Evolutionary conservation across 2,329 filamentous ascomycete species (phyloP).

Genomic region (Penicillium sp.): DNA sequence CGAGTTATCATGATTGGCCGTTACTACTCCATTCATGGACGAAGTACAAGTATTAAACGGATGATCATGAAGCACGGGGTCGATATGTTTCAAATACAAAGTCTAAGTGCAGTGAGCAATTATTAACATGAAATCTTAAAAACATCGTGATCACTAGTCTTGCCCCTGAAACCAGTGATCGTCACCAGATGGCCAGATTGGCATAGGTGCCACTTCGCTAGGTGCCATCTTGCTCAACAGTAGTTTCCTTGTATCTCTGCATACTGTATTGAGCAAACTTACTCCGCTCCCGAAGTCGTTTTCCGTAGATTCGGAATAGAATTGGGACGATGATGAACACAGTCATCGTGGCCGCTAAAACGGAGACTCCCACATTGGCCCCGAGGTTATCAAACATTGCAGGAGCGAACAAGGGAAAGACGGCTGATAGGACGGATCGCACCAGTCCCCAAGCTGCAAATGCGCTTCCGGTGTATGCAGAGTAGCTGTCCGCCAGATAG

Average conservation of each 20-base stretch:
- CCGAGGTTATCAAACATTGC: slow-evolving; percentile 9
- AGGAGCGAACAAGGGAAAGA: slow-evolving; percentile 12
- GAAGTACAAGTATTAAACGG: no score
- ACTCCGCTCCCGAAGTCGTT: slow-evolving; percentile 11
- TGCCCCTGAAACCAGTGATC: not conserved
- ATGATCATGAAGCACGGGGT: no score
- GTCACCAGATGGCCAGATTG: no score
- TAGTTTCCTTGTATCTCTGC: slow-evolving; percentile 4
- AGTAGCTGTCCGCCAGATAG: slow-evolving; percentile 22
- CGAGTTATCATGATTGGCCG: no score
- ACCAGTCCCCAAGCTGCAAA: slow-evolving; percentile 13
- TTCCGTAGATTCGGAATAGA: slow-evolving; percentile 14
- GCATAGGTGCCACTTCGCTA: not conserved
- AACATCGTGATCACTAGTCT: no score
- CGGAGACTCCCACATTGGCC: slow-evolving; percentile 7
- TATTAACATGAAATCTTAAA: no score
- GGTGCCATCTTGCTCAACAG: slow-evolving; percentile 4
- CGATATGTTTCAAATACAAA: no score
- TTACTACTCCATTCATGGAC: no score
- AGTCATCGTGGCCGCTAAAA: slow-evolving; percentile 16
- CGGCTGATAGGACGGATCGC: slow-evolving; percentile 10
- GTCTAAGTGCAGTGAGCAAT: no score
- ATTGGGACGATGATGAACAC: slow-evolving; percentile 16
- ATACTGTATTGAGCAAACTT: slow-evolving; percentile 15
- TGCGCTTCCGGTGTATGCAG: slow-evolving; percentile 15